Percentiles rank a stretch among this genome's conserved stretches.
Evolutionary conservation across 2,329 filamentous ascomycete species (phyloP).

Genomic region (Aspergillus brunneoviolaceus): DNA sequence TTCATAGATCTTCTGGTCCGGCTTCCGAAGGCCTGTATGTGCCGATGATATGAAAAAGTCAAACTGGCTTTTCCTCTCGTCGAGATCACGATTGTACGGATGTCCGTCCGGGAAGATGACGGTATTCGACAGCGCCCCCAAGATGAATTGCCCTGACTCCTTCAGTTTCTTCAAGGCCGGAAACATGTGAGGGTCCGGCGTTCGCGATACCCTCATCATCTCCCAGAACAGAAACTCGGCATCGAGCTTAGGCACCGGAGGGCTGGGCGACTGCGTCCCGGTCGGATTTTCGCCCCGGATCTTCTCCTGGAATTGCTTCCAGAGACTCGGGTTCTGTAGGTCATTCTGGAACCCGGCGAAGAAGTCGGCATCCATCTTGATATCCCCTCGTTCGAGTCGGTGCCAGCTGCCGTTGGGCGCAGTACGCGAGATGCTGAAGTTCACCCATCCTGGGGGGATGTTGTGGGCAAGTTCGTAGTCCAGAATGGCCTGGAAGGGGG

Average conservation of each 20-base stretch:
- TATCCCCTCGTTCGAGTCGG: constrained; percentile 78
- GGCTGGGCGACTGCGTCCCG: constrained; percentile 39
- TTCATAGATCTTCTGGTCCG: constrained; percentile 77
- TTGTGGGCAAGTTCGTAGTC: constrained; percentile 77
- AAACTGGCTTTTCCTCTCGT: constrained; percentile 67
- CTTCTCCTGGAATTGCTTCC: constrained; percentile 60
- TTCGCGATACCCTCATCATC: constrained; percentile 76
- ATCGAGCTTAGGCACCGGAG: constrained; percentile 71
- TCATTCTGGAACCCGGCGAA: constrained; percentile 75
- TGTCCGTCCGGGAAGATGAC: constrained; percentile 79
- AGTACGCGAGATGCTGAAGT: constrained; percentile 79
- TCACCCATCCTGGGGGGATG: constrained; percentile 87
- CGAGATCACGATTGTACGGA: constrained; percentile 58
- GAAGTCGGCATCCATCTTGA: constrained; percentile 71
- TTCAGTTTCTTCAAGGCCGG: constrained; percentile 73
- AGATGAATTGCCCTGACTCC: constrained; percentile 62
- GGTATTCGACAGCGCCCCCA: constrained; percentile 88
- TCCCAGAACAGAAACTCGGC: constrained; percentile 79
- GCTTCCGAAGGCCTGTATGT: constrained; percentile 84
- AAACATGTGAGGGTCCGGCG: constrained; percentile 82
- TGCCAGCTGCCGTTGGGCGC: constrained; percentile 85
- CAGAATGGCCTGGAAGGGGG: constrained; percentile 88
- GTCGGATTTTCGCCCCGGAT: constrained; percentile 30
- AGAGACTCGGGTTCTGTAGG: constrained; percentile 64
- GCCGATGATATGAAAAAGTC: constrained; percentile 87